These are phyloP conservation scores for Fistulinella prunicolor DNA, from an alignment of 768 basidiomycete genomes.

Conservation along the genomic window DNA sequence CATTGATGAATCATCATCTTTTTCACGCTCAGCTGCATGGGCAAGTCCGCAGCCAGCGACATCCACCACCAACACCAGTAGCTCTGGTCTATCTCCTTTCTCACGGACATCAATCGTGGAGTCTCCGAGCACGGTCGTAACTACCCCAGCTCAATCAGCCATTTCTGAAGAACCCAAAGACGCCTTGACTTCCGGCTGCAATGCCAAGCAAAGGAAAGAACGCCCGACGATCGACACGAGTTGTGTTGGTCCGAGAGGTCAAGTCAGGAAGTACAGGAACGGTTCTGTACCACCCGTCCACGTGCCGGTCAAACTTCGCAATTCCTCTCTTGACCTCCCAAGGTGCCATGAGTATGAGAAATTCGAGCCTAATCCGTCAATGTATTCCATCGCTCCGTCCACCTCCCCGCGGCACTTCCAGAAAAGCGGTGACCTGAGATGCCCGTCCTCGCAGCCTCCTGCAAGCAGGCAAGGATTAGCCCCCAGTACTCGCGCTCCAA, in stretches of 20 bases:
- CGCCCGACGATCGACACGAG: slow-evolving; percentile 33
- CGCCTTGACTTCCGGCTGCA: slow-evolving; percentile 10
- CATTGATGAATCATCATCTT: slow-evolving; percentile 23
- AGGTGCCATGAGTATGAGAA: slow-evolving; percentile 22
- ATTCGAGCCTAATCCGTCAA: slow-evolving; percentile 28
- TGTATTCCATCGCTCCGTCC: slow-evolving; percentile 32
- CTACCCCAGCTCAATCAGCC: slow-evolving; percentile 27
- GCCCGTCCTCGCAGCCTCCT: slow-evolving; percentile 23
- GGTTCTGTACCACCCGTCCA: slow-evolving; percentile 32
- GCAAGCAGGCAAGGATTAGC: slow-evolving; percentile 26
- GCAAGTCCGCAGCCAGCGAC: slow-evolving; percentile 27
- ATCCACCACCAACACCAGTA: slow-evolving; percentile 25
- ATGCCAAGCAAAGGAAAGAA: slow-evolving; percentile 26
- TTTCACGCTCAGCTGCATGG: slow-evolving; percentile 14
- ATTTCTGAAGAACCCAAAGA: slow-evolving; percentile 15
- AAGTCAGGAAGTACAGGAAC: slow-evolving; percentile 31
- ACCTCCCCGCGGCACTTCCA: slow-evolving; percentile 22
- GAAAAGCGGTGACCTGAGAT: slow-evolving; percentile 22
- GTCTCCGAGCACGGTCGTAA: slow-evolving; percentile 25
- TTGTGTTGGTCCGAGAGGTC: slow-evolving; percentile 31
- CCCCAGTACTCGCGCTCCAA: slow-evolving; percentile 24
- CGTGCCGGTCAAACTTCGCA: slow-evolving; percentile 28
- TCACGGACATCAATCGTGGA: slow-evolving; percentile 26
- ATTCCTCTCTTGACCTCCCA: slow-evolving; percentile 31
- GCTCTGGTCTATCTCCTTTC: slow-evolving; percentile 26